Percentiles rank a stretch among this genome's conserved stretches.
These are phyloP conservation scores for Penicillium griseofulvum DNA, from an alignment of 2,329 filamentous ascomycete genomes.

Conservation along the genomic window DNA sequence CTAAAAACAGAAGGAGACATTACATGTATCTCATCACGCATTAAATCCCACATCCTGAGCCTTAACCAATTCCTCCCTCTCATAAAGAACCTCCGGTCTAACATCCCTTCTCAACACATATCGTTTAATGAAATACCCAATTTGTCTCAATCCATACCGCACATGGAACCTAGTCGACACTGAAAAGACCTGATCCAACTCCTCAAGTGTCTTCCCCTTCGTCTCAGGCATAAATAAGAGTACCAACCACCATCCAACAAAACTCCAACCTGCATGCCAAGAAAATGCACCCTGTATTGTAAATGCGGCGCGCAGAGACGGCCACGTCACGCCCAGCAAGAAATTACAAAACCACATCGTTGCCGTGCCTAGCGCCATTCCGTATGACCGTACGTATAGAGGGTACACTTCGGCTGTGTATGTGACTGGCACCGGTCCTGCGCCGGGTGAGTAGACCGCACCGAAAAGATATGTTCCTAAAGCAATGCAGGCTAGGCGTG, in stretches of 20 bases:
- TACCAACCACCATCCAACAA: slow-evolving; percentile 48
- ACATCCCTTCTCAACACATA: slow-evolving; percentile 43
- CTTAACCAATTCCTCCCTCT: slow-evolving; percentile 28
- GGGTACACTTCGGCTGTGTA: slow-evolving; percentile 68
- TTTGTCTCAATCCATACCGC: slow-evolving; percentile 39
- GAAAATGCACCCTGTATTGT: slow-evolving; percentile 53
- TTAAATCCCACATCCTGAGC: slow-evolving; percentile 27
- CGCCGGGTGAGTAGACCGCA: slow-evolving; percentile 54
- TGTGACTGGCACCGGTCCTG: slow-evolving; percentile 64
- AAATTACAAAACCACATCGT: slow-evolving; percentile 60
- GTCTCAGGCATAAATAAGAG: slow-evolving; percentile 44
- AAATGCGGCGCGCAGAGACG: slow-evolving; percentile 49
- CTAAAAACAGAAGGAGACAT: neutral
- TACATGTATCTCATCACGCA: slow-evolving; percentile 6
- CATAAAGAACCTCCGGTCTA: slow-evolving; percentile 36
- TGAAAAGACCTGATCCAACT: slow-evolving; percentile 55
- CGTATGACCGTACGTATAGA: slow-evolving; percentile 60
- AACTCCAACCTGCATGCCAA: slow-evolving; percentile 48
- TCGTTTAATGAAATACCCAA: slow-evolving; percentile 36
- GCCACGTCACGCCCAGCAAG: slow-evolving; percentile 53
- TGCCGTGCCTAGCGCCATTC: slow-evolving; percentile 64
- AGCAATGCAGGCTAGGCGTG: slow-evolving; percentile 43
- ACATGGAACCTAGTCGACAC: slow-evolving; percentile 49
- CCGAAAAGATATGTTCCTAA: slow-evolving; percentile 47
- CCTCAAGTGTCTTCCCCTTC: slow-evolving; percentile 45